Evolutionary conservation across 305 asterid species (phyloP).

Genomic region (Salvia sclarea): DNA sequence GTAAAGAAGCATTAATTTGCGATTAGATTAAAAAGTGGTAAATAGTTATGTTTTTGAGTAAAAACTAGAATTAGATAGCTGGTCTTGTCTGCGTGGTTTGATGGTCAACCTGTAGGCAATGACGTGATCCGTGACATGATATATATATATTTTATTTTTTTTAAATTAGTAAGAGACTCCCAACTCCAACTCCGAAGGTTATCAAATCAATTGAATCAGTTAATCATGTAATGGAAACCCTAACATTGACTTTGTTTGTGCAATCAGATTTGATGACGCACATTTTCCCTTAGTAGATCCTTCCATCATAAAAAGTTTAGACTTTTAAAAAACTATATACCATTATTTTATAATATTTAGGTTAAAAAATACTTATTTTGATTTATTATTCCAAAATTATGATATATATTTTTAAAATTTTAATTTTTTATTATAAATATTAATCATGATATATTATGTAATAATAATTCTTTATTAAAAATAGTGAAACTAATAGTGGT

Average conservation of each 20-base stretch:
- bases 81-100: not conserved
- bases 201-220: constrained; percentile 33
- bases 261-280: constrained; percentile 34
- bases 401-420: no score
- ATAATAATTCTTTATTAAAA: no score
- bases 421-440: no score
- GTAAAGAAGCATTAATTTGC: not conserved
- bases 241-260: constrained; percentile 35
- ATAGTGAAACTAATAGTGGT: no score
- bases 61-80: not conserved
- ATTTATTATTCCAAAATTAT: no score
- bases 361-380: no score
- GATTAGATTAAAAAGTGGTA: not conserved
- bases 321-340: no score
- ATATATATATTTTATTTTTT: no score
- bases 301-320: constrained; percentile 32
- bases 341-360: no score
- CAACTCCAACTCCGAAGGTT: constrained; percentile 30
- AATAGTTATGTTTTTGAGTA: not conserved
- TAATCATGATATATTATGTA: no score
- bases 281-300: constrained; percentile 29
- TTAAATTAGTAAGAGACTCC: constrained; percentile 4
- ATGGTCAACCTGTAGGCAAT: constrained; percentile 39
- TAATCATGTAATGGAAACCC: constrained; percentile 30
- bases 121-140: constrained; percentile 35